phyloP scores from a whole-genome alignment of 208 protist genomes.

The Leishmania gerbilli region DNA sequence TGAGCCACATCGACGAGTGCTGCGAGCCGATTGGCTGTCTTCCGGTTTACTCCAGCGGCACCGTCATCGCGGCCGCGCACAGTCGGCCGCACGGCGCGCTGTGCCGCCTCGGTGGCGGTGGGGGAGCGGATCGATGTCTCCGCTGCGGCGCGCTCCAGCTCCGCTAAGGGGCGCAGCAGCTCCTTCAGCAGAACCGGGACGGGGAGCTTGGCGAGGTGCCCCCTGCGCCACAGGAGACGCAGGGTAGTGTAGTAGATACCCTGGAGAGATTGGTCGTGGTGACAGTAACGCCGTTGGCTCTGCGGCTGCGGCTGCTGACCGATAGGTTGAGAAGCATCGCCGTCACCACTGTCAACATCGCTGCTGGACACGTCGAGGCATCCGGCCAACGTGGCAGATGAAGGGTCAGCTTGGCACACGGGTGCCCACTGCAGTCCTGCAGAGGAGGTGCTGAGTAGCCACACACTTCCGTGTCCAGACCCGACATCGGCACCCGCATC shows the following conservation, averaged over 20 bases:
- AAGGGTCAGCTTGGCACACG: neutral
- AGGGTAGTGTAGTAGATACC: slow-evolving; percentile 11
- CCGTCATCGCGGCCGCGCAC: neutral
- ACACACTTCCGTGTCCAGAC: neutral
- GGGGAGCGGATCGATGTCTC: neutral
- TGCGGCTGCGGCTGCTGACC: neutral
- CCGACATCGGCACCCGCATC: neutral
- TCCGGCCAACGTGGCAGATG: neutral
- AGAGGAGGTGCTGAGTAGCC: slow-evolving; percentile 3
- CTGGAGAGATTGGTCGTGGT: neutral
- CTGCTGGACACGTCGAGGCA: neutral
- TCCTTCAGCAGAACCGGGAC: slow-evolving; percentile 12
- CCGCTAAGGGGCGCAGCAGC: slow-evolving; percentile 18
- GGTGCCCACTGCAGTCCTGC: slow-evolving; percentile 3
- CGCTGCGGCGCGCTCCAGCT: slow-evolving; percentile 9
- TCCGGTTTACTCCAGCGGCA: neutral
- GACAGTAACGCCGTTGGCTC: neutral
- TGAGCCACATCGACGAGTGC: slow-evolving; percentile 5
- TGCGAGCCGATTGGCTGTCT: neutral
- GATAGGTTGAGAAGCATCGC: too few relatives aligned
- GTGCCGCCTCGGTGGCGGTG: neutral
- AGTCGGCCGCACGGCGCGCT: neutral
- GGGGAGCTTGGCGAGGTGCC: neutral
- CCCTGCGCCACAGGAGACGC: neutral
- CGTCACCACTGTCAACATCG: neutral